Conservation (phyloP, 257 asterid species). For the Thymus quinquecostatus region DNA sequence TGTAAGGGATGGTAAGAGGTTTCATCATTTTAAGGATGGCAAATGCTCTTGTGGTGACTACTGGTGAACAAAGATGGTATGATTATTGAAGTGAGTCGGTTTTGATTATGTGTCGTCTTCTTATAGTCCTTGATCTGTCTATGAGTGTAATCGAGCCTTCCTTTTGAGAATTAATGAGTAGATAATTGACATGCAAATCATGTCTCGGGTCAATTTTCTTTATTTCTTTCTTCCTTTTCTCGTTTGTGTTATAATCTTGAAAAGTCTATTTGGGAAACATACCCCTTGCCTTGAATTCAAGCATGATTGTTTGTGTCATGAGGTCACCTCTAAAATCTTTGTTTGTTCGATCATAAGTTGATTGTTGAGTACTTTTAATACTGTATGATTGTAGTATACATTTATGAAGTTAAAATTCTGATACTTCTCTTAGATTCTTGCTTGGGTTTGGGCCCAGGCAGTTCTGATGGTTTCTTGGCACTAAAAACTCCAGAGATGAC, state of each 20-base stretch:
- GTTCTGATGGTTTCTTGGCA: conserved; percentile 97
- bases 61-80: conserved; percentile 50
- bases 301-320: too few relatives aligned
- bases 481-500: too few relatives aligned
- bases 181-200: too few relatives aligned
- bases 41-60: conserved; percentile 74
- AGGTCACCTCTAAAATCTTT: too few relatives aligned
- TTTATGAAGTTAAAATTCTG: too few relatives aligned
- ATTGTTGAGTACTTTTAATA: not conserved
- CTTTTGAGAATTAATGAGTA: too few relatives aligned
- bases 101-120: not conserved
- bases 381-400: not conserved
- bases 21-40: conserved; percentile 36
- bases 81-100: not conserved
- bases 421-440: not conserved
- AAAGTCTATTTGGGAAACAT: too few relatives aligned
- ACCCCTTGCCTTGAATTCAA: too few relatives aligned
- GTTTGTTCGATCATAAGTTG: not conserved
- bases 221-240: too few relatives aligned
- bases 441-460: conserved; percentile 50
- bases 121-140: not conserved
- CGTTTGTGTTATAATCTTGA: too few relatives aligned
- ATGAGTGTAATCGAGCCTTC: too few relatives aligned
- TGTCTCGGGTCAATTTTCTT: too few relatives aligned
- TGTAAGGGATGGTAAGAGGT: conserved; percentile 68